Evolutionary conservation across 768 basidiomycete genomes (phyloP).

Genomic region (Tulasnella sp.): DNA sequence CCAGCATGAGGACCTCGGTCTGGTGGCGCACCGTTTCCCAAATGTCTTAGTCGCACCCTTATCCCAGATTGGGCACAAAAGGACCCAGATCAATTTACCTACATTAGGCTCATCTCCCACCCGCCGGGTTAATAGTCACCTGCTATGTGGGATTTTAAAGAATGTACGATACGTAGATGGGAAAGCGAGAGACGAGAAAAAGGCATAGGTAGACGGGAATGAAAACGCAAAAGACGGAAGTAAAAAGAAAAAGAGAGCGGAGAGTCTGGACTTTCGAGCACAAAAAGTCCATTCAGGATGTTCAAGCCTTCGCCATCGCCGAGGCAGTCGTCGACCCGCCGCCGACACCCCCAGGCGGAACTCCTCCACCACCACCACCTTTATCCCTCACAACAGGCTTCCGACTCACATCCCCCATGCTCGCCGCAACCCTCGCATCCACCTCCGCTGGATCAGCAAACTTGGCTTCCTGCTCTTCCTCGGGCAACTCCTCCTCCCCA

Average conservation of each 20-base stretch:
- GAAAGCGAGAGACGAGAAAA: neutral
- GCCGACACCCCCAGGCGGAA: neutral
- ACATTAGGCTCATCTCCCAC: neutral
- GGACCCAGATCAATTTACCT: neutral
- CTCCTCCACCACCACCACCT: constrained; percentile 15
- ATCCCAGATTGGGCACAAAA: neutral
- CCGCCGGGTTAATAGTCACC: neutral
- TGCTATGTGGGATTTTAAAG: neutral
- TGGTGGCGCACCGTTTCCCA: neutral
- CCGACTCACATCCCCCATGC: constrained; percentile 29
- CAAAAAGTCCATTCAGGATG: neutral
- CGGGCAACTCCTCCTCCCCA: constrained; percentile 18
- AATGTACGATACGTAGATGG: neutral
- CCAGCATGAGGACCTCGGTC: neutral
- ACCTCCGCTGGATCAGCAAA: constrained; percentile 26
- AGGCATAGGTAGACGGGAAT: neutral
- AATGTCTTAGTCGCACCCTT: neutral
- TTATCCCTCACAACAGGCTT: constrained; percentile 27
- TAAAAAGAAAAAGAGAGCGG: neutral
- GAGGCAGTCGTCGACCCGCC: neutral
- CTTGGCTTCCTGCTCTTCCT: constrained; percentile 32
- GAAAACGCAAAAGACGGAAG: neutral
- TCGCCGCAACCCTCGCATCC: constrained; percentile 26
- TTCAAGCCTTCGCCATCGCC: neutral
- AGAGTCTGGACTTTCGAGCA: neutral